A percentile compares a stretch with the other conserved stretches of the same genome.
phyloP scores from a whole-genome alignment of 2,329 filamentous ascomycete species.

The Cladosporium sp. region DNA sequence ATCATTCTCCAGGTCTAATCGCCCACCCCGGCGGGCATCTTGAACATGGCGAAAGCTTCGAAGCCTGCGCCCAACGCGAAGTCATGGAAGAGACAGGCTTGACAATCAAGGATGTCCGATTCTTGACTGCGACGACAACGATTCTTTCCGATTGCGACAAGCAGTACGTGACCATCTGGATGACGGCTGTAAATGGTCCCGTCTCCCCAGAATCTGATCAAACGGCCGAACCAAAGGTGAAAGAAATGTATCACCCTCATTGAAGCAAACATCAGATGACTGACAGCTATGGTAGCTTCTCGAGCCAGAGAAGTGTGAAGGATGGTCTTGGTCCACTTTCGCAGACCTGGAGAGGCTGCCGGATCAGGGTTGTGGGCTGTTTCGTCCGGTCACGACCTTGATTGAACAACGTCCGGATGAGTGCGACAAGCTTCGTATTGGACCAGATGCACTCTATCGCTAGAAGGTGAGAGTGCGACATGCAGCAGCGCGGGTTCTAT shows the following conservation, averaged over 20 bases:
- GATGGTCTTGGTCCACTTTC: background rate
- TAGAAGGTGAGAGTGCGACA: too few relatives aligned
- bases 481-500: too few relatives aligned
- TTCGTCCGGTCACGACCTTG: background rate
- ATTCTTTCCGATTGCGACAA: slow-evolving; percentile 58
- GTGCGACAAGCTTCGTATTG: background rate
- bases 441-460: background rate
- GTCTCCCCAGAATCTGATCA: background rate
- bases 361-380: background rate
- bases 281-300: slow-evolving; percentile 27
- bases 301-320: slow-evolving; percentile 54
- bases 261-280: background rate
- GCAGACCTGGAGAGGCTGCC: background rate
- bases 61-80: slow-evolving; percentile 65
- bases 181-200: slow-evolving; percentile 46
- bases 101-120: slow-evolving; percentile 50
- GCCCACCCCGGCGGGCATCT: slow-evolving; percentile 67
- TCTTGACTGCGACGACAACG: slow-evolving; percentile 64
- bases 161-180: slow-evolving; percentile 73
- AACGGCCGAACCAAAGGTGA: too few relatives aligned
- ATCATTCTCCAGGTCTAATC: background rate
- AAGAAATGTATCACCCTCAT: too few relatives aligned
- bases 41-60: slow-evolving; percentile 63
- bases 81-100: slow-evolving; percentile 68
- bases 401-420: background rate